phyloP scores from a whole-genome alignment of 1,284 basidiomycete species.

The Apiotrichum veenhuisii region DNA sequence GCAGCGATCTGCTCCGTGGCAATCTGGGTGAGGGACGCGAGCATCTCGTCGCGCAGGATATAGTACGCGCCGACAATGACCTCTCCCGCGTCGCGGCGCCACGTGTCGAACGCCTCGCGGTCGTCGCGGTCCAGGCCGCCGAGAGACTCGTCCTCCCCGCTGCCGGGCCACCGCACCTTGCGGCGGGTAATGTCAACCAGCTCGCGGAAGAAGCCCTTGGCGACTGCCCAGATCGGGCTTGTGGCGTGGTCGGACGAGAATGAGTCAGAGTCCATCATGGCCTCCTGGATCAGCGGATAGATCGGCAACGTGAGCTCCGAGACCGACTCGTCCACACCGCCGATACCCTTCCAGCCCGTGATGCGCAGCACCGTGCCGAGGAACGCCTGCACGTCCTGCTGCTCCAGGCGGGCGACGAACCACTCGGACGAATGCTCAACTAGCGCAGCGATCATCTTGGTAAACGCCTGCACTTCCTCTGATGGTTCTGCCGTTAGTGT shows the following conservation, averaged over 20 bases:
- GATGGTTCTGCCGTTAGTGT: slow-evolving; percentile 28
- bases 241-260: slow-evolving; percentile 54
- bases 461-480: slow-evolving; percentile 55
- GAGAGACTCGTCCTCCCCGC: slow-evolving; percentile 48
- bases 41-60: slow-evolving; percentile 74
- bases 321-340: slow-evolving; percentile 74
- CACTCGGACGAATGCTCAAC: slow-evolving; percentile 82
- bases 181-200: slow-evolving; percentile 65
- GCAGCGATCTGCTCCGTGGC: slow-evolving; percentile 52
- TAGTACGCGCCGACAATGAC: slow-evolving; percentile 90
- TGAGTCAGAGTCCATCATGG: slow-evolving; percentile 67
- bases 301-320: slow-evolving; percentile 79
- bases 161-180: slow-evolving; percentile 67
- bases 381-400: slow-evolving; percentile 64
- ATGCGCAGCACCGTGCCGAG: slow-evolving; percentile 68
- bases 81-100: slow-evolving; percentile 82
- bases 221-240: slow-evolving; percentile 54
- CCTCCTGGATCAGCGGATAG: slow-evolving; percentile 84
- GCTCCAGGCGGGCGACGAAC: slow-evolving; percentile 64
- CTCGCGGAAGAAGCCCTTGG: slow-evolving; percentile 71
- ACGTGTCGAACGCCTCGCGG: slow-evolving; percentile 48
- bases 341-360: slow-evolving; percentile 69
- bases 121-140: slow-evolving; percentile 61
- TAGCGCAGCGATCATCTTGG: slow-evolving; percentile 71
- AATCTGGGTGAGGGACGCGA: slow-evolving; percentile 64